Conservation (phyloP, 345 rosid species). For the Tarenaya hassleriana region DNA sequence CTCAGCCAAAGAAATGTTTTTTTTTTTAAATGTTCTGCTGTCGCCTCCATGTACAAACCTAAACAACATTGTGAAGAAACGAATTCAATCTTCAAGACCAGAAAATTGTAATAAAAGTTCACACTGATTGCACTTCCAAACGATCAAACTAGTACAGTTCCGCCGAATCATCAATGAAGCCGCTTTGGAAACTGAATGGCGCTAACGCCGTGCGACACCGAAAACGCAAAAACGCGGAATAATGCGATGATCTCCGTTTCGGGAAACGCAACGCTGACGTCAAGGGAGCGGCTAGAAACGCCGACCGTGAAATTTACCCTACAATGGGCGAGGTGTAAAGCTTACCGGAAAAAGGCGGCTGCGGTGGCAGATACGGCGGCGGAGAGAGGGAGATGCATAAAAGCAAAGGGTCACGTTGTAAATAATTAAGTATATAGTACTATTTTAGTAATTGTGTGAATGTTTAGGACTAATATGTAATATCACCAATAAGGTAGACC, state of each 20-base stretch:
- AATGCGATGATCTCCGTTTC: too few relatives aligned
- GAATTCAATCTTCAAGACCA: not conserved
- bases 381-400: not conserved
- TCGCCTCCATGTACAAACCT: conserved; percentile 84
- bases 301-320: not conserved
- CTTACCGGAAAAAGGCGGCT: conserved; percentile 21
- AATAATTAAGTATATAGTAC: conserved; percentile 2
- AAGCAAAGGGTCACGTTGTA: conserved; percentile 1
- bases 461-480: not conserved
- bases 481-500: too few relatives aligned
- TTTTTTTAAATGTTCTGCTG: conserved; percentile 59
- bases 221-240: too few relatives aligned
- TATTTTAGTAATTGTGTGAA: not conserved
- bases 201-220: too few relatives aligned
- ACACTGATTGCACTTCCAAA: conserved; percentile 62
- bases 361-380: not conserved
- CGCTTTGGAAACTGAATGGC: too few relatives aligned
- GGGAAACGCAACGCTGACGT: too few relatives aligned
- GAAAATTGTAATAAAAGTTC: not conserved
- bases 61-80: not conserved
- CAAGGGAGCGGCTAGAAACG: not conserved
- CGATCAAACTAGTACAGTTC: too few relatives aligned
- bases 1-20: conserved; percentile 65
- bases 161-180: too few relatives aligned
- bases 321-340: not conserved